Evolutionary conservation across 306 rosid species (phyloP).

Genomic region (Cajanus cajan): DNA sequence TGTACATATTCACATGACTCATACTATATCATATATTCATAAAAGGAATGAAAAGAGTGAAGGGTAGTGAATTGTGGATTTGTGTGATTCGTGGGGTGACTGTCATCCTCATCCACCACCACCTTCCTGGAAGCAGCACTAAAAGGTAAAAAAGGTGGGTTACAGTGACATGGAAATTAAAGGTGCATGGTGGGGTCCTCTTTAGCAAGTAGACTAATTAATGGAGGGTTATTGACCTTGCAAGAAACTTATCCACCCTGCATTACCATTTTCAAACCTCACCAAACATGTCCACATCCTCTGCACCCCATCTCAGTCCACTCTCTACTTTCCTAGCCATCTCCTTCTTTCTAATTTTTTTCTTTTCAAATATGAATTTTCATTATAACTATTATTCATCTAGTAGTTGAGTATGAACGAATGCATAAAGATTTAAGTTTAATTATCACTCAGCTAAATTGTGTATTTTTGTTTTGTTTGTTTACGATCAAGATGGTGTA

Average conservation of each 20-base stretch:
- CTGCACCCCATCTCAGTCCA: slow-evolving; percentile 33
- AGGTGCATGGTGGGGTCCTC: slow-evolving; percentile 17
- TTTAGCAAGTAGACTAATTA: not conserved
- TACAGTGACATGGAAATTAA: not conserved
- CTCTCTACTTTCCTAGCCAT: not conserved
- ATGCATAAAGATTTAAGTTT: no score
- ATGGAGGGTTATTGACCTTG: slow-evolving; percentile 27
- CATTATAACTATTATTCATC: no score
- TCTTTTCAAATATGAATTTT: not conserved
- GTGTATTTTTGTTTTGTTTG: no score
- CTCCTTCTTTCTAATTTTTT: not conserved
- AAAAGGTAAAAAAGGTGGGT: not conserved
- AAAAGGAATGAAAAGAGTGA: not conserved
- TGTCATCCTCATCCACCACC: not conserved
- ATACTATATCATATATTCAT: not conserved
- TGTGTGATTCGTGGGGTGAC: not conserved
- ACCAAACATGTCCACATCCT: slow-evolving; percentile 29
- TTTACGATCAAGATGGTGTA: no score
- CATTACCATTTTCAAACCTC: not conserved
- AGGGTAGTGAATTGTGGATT: not conserved
- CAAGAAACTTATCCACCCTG: slow-evolving; percentile 39
- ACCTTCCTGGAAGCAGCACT: not conserved
- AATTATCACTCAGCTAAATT: no score
- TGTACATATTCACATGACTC: not conserved
- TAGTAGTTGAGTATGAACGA: no score